Percentiles rank a stretch among this genome's conserved stretches.
phyloP scores from a whole-genome alignment of 2,329 filamentous ascomycete species.

The Colletotrichum chrysophilum region DNA sequence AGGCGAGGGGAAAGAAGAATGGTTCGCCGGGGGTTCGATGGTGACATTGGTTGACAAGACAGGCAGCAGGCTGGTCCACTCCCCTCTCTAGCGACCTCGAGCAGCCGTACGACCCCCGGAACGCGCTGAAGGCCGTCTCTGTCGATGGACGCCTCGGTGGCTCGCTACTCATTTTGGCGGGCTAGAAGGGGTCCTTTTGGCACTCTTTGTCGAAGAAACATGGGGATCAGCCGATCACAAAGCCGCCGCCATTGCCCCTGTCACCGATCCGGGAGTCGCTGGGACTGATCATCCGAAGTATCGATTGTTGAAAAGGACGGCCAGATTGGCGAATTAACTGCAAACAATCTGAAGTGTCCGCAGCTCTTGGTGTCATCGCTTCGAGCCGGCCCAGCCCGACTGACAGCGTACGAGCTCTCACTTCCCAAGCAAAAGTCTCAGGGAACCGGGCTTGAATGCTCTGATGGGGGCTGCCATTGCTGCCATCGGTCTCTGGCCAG shows the following conservation, averaged over 20 bases:
- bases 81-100: neutral
- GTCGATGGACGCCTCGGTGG: neutral
- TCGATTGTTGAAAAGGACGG: neutral
- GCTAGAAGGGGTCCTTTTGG: neutral
- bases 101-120: neutral
- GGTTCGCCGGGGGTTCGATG: constrained; percentile 10
- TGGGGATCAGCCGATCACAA: neutral
- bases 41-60: constrained; percentile 6
- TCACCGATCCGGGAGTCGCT: constrained; percentile 12
- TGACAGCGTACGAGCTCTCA: neutral
- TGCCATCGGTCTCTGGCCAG: neutral
- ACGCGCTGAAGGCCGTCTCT: neutral
- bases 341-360: constrained; percentile 5
- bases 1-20: constrained; percentile 16
- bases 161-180: neutral
- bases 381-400: neutral
- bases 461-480: neutral
- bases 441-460: neutral
- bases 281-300: neutral
- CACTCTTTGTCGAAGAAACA: neutral
- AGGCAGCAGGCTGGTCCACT: neutral
- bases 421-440: neutral
- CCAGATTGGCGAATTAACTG: neutral
- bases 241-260: neutral
- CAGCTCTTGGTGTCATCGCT: neutral